Conservation (phyloP, 768 basidiomycete genomes). For the Leccinellum albellum region DNA sequence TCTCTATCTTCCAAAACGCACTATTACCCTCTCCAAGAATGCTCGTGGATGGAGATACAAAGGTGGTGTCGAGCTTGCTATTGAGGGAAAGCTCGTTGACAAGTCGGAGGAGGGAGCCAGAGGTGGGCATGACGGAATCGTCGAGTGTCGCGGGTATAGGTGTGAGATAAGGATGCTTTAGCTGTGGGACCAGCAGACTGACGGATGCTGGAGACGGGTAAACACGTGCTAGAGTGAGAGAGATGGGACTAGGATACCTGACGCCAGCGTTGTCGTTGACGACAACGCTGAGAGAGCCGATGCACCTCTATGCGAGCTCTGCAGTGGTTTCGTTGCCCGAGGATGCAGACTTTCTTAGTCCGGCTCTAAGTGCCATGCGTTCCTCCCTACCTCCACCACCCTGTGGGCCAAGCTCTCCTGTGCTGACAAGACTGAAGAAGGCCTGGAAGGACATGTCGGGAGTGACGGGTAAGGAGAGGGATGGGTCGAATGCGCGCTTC, state of each 20-base stretch:
- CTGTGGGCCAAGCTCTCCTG: constrained; percentile 59
- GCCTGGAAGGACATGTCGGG: constrained; percentile 62
- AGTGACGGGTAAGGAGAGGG: constrained; percentile 59
- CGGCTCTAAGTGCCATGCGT: constrained; percentile 67
- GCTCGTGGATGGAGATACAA: constrained; percentile 1
- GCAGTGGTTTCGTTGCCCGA: constrained; percentile 74
- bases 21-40: constrained; percentile 22
- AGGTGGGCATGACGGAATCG: constrained; percentile 26
- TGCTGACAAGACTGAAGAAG: constrained; percentile 65
- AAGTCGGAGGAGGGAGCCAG: constrained; percentile 21
- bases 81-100: constrained; percentile 20
- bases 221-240: not conserved
- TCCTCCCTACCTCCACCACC: constrained; percentile 27
- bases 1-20: constrained; percentile 28
- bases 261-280: constrained; percentile 81
- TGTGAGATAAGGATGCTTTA: constrained; percentile 84
- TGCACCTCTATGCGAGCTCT: constrained; percentile 74
- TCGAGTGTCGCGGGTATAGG: constrained; percentile 57
- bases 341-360: constrained; percentile 32
- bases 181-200: constrained; percentile 73
- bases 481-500: constrained; percentile 72
- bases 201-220: constrained; percentile 57
- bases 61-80: constrained; percentile 20
- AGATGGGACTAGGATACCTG: constrained; percentile 43
- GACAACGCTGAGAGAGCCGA: constrained; percentile 63